Percentiles rank a stretch among this genome's conserved stretches.
phyloP scores from a whole-genome alignment of 345 rosid genomes.

The Erucastrum elatum region DNA sequence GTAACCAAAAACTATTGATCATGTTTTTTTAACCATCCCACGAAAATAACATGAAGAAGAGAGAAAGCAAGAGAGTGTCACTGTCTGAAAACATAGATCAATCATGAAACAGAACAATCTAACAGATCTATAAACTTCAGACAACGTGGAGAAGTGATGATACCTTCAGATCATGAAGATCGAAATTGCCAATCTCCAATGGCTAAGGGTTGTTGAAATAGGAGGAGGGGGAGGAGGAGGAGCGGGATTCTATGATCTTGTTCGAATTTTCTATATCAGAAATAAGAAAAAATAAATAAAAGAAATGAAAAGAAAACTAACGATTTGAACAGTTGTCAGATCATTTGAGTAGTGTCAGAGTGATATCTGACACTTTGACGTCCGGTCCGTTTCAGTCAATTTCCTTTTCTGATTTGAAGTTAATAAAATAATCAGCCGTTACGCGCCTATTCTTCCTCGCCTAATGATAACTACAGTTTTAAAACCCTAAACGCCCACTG shows the following conservation, averaged over 20 bases:
- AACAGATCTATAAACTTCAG: constrained; percentile 18
- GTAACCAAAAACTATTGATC: background rate
- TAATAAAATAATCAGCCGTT: constrained; percentile 13
- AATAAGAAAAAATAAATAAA: background rate
- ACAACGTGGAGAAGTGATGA: background rate
- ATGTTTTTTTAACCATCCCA: background rate
- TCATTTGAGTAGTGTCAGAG: constrained; percentile 25
- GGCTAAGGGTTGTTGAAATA: constrained; percentile 14
- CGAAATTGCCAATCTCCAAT: background rate
- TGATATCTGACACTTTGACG: constrained; percentile 32
- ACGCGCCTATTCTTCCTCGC: constrained; percentile 17
- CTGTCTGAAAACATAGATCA: background rate
- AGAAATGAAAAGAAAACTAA: background rate
- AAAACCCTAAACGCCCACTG: background rate
- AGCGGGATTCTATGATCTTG: constrained; percentile 28
- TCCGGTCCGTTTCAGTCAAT: constrained; percentile 15
- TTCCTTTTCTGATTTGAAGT: background rate
- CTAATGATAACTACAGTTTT: background rate
- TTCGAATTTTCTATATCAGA: constrained; percentile 6
- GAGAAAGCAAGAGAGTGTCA: background rate
- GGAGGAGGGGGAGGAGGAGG: constrained; percentile 20
- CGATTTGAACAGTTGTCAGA: constrained; percentile 1
- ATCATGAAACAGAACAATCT: background rate
- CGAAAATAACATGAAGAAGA: background rate
- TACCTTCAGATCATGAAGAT: constrained; percentile 9